A percentile compares a stretch with the other conserved stretches of the same genome.
Conservation (phyloP, 202 grass and related monocot genomes). For the Elaeis oleifera region DNA sequence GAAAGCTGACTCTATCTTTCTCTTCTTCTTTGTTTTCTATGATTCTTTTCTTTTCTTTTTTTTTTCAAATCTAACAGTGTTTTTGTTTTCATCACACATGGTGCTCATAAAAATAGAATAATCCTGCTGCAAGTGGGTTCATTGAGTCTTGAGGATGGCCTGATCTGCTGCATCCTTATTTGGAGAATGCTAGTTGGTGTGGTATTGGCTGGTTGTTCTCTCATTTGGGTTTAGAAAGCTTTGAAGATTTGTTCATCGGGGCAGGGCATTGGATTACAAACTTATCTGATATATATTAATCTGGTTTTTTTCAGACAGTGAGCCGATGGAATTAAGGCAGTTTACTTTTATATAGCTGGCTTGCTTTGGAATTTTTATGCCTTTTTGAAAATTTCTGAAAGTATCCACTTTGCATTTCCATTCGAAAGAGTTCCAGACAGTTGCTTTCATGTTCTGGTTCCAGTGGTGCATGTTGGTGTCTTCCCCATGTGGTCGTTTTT, state of each 20-base stretch:
- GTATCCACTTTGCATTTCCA: no score
- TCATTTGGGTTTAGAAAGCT: constrained; percentile 1
- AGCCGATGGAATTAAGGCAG: not conserved
- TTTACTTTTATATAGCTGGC: not conserved
- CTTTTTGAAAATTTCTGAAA: not conserved
- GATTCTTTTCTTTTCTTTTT: constrained; percentile 1
- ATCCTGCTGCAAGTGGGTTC: constrained; percentile 10
- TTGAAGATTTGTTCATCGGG: constrained; percentile 1
- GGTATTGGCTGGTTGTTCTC: not conserved
- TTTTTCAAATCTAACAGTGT: constrained; percentile 6
- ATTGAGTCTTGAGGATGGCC: constrained; percentile 2
- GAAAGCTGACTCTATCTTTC: no score
- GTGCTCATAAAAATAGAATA: constrained; percentile 4
- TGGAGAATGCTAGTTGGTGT: not conserved
- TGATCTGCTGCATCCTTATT: constrained; percentile 1
- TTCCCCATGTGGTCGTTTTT: no score
- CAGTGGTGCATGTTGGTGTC: no score
- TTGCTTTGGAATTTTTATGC: not conserved
- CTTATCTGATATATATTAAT: not conserved
- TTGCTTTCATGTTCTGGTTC: no score
- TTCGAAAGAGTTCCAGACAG: no score
- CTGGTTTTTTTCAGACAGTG: not conserved
- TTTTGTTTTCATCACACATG: constrained; percentile 5
- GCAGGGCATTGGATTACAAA: not conserved
- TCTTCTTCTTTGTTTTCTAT: not conserved